Percentiles rank a stretch among this genome's conserved stretches.
phyloP scores from a whole-genome alignment of 495 filamentous ascomycete species.

The Tuber magnatum region DNA sequence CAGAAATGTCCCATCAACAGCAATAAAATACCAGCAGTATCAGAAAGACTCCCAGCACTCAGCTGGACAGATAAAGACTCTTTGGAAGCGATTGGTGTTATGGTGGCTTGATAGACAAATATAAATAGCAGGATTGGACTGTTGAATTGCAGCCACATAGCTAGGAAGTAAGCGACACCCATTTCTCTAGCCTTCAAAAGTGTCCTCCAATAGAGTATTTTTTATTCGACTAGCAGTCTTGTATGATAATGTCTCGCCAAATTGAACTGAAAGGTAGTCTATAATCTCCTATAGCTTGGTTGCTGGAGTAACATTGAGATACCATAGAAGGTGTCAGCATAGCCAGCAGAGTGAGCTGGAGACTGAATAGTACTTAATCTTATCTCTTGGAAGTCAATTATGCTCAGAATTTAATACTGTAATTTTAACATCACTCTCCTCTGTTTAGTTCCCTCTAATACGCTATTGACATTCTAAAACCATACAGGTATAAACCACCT shows the following conservation, averaged over 20 bases:
- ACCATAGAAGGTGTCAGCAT: not conserved
- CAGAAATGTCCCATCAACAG: no score
- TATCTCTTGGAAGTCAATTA: not conserved
- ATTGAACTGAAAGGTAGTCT: constrained; percentile 2
- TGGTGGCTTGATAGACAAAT: no score
- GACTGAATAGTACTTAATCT: not conserved
- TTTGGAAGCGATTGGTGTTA: not conserved
- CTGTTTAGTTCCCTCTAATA: not conserved
- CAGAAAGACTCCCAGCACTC: not conserved
- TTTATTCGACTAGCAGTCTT: constrained; percentile 3
- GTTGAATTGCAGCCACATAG: no score
- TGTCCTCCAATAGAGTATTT: constrained; percentile 8
- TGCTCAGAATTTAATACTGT: not conserved
- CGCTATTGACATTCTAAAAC: not conserved
- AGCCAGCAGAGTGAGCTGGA: constrained; percentile 10
- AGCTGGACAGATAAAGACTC: not conserved
- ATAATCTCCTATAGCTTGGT: constrained; percentile 8
- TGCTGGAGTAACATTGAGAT: constrained; percentile 8
- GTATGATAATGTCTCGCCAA: not conserved
- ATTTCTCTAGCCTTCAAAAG: not conserved
- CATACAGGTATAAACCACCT: not conserved
- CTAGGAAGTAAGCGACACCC: constrained; percentile 10
- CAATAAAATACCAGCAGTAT: not conserved
- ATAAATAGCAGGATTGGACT: no score
- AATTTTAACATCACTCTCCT: not conserved